Base-by-base conservation (phyloP, 108 stramenopile species). In the Ochromonas danica region DNA sequence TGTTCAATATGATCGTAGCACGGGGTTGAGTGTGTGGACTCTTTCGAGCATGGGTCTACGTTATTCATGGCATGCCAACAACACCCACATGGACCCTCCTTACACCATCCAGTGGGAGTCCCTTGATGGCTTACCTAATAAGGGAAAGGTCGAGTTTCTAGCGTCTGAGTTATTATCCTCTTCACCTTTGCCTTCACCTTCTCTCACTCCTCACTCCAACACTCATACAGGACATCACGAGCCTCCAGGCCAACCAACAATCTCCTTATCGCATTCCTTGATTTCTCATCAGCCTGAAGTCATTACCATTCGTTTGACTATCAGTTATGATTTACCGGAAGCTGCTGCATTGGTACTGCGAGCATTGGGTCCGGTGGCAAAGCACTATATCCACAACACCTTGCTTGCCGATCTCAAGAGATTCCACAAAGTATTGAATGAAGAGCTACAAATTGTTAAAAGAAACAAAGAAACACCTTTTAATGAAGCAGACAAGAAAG, bases 41-140 rank as follows among this genome's bases (percentile, higher is more conserved):
- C 25, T 67, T 6, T 31, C 6, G 27, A 35, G 25, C 10, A 6
- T 67, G 3, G 63, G 63, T 14, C 30, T 67, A 10, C 3, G 63
- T 14, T 67, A 31, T 31, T 31, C 63, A 10, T 67, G 63, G 63
- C 35, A 67, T 31, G 63, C 63, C 3, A 67, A 67, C 6, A 67
- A 67, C 63, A 67, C 63, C 33, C 3, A 35, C 3, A 25, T 67
- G 6, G 63, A 31, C 3, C 30, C 63, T 31, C 63, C 63, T 10
- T 25, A 36, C 6, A 67, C 25, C 33, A 67, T 67, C 25, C 30
- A 67, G 63, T 67, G 63, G 63, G 63, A 67, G 63, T 67, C 63
- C 17, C 3, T 67, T 36, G 45, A 51, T 51, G 63, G 30, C 25
- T 36, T 67, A 3, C 63, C 63, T 10, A 67, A 67, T 36, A 22